Evolutionary conservation across 495 filamentous ascomycete species (phyloP).

Genomic region (Penicillium fimorum): DNA sequence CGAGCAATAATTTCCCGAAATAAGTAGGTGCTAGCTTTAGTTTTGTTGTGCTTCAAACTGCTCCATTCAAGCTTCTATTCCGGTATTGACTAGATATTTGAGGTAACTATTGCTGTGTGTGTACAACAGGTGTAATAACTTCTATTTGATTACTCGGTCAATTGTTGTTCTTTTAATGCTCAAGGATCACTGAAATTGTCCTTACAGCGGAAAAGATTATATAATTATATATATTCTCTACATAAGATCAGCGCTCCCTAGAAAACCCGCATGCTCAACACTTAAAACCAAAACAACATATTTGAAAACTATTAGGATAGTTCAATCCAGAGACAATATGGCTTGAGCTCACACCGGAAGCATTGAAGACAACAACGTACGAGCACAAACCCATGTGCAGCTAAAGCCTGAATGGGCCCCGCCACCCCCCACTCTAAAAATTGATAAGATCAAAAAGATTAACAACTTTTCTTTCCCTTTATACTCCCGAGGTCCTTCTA

Average conservation of each 20-base stretch:
- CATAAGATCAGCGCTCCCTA: not conserved
- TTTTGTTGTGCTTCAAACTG: not conserved
- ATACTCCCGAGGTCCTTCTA: not conserved
- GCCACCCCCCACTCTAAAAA: constrained; percentile 31
- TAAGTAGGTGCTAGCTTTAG: not conserved
- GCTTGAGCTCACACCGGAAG: not conserved
- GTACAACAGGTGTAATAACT: not conserved
- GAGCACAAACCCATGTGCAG: constrained; percentile 3
- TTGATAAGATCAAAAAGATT: constrained; percentile 34
- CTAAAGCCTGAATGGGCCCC: constrained; percentile 19
- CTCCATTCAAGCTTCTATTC: not conserved
- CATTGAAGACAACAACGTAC: not conserved
- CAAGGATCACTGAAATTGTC: not conserved
- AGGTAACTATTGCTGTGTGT: not conserved
- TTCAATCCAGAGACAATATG: not conserved
- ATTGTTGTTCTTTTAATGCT: not conserved
- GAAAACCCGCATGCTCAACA: not conserved
- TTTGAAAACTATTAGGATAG: not conserved
- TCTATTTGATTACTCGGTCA: not conserved
- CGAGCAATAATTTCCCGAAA: not conserved
- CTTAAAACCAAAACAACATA: not conserved
- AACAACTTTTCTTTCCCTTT: constrained; percentile 13
- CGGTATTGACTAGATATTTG: not conserved
- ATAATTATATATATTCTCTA: not conserved
- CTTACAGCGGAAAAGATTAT: not conserved